Base-by-base conservation (phyloP, 768 basidiomycete species). In the Russula virescens region DNA sequence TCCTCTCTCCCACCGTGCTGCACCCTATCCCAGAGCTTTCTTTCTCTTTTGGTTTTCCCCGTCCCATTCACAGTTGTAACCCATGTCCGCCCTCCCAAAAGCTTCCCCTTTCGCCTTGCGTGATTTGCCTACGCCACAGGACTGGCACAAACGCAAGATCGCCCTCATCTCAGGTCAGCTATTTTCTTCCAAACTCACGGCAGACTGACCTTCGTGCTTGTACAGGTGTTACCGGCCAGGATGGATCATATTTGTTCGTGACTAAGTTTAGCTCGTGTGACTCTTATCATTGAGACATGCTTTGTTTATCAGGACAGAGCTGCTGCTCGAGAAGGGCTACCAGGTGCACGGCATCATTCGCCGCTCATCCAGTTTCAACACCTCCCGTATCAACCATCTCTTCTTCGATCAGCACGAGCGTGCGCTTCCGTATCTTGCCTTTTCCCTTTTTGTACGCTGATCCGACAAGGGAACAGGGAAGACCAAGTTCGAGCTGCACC, bases 291-390 rank as follows among this genome's bases (percentile, higher is more conserved):
- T 38, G 55, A 46, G 60, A 18, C 42, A 57, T 62, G 23, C 26
- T n/a, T 34, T 43, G 23, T 42, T 68, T 34, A 61, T 55, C 65
- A 93, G 92, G 55, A 88, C 91, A 25, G 93, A 95, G 73, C 77
- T 95, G 26, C 78, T 96, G 64, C 76, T 96, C 58, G 80, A 80
- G 56, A 94, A 95, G 73, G 94, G 94, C 21, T 96, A 96, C 72
- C 82, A 92, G 65, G 94, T 96, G 4, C 94, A 96, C 69, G 94
- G 91, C 46, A 94, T 97, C 77, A 97, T 98, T 69, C 89, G 95
- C 69, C 90, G 95, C 61, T 97, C 94, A 35, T 98, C 96, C 23
- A 94, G 91, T 69, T 98, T 98, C 85, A 98, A 98, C 77, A 98
- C 95, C 59, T 90, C 89, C 69, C 88, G 95, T 71, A 79, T 98